Conservation (phyloP, 495 filamentous ascomycete genomes). For the Bryoglossum gracile region DNA sequence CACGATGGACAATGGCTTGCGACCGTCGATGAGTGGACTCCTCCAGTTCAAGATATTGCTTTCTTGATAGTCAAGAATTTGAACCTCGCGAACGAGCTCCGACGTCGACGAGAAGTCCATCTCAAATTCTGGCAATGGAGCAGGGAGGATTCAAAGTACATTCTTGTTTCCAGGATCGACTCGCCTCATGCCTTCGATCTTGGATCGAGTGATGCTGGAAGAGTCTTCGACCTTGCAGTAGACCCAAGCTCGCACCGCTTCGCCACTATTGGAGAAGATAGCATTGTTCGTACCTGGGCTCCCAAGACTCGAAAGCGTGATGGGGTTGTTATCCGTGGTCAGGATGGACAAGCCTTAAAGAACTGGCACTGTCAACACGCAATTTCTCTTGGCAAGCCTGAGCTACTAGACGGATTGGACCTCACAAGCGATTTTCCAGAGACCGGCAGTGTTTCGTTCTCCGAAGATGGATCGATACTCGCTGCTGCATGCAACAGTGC, state of each 20-base stretch:
- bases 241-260: slow-evolving; percentile 62
- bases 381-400: slow-evolving; percentile 45
- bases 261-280: slow-evolving; percentile 77
- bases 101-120: slow-evolving; percentile 56
- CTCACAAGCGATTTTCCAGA: slow-evolving; percentile 9
- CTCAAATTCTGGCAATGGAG: slow-evolving; percentile 89
- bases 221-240: slow-evolving; percentile 62
- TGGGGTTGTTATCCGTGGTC: slow-evolving; percentile 49
- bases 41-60: slow-evolving; percentile 55
- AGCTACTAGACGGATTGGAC: slow-evolving; percentile 30
- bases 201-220: slow-evolving; percentile 34
- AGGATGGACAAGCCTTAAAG: slow-evolving; percentile 44
- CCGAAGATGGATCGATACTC: slow-evolving; percentile 80
- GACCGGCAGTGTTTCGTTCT: slow-evolving; percentile 60
- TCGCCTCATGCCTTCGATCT: slow-evolving; percentile 58
- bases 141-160: slow-evolving; percentile 52
- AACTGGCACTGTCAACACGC: slow-evolving; percentile 66
- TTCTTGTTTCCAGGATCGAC: slow-evolving; percentile 74
- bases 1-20: slow-evolving; percentile 84
- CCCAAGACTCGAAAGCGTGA: slow-evolving; percentile 56
- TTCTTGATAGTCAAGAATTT: slow-evolving; percentile 32
- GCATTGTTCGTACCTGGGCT: slow-evolving; percentile 68
- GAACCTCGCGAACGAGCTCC: slow-evolving; percentile 36
- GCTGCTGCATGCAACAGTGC: slow-evolving; percentile 47
- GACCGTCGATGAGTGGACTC: slow-evolving; percentile 84